phyloP scores from a whole-genome alignment of 2,329 filamentous ascomycete genomes.

The Talaromyces piceae region DNA sequence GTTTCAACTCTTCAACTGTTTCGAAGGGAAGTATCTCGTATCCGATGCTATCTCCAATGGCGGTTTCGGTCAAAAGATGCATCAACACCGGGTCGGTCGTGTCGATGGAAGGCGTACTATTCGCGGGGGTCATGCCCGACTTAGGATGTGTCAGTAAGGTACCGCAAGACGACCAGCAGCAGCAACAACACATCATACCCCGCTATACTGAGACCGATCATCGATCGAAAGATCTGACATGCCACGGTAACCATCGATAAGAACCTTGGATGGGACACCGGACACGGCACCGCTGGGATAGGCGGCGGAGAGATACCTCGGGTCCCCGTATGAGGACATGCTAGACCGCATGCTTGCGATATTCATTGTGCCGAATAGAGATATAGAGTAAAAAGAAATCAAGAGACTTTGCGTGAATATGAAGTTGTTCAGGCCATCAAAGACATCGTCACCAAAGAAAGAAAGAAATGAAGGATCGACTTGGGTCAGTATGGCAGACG shows the following conservation, averaged over 20 bases:
- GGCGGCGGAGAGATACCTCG: constrained; percentile 29
- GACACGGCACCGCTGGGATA: constrained; percentile 25
- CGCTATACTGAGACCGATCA: constrained; percentile 50
- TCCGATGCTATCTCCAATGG: constrained; percentile 75
- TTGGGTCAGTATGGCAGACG: constrained; percentile 10
- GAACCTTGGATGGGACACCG: constrained; percentile 34
- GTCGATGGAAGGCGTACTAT: constrained; percentile 33
- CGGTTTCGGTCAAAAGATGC: constrained; percentile 88
- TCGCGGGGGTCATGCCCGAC: constrained; percentile 43
- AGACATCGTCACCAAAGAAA: constrained; percentile 7
- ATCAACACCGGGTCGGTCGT: constrained; percentile 62
- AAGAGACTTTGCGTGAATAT: background rate
- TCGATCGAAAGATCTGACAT: constrained; percentile 48
- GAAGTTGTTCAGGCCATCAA: constrained; percentile 5
- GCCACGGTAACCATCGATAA: constrained; percentile 56
- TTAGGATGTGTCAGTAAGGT: constrained; percentile 27
- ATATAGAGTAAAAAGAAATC: background rate
- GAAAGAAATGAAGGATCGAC: constrained; percentile 10
- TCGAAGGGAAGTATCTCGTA: constrained; percentile 85
- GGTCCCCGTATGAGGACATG: constrained; percentile 35
- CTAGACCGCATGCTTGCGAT: constrained; percentile 31
- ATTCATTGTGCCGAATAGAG: constrained; percentile 21
- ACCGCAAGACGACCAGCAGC: background rate
- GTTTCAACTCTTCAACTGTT: constrained; percentile 87
- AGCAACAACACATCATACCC: constrained; percentile 38